phyloP scores from a whole-genome alignment of 495 filamentous ascomycete genomes.

The Aspergillus saccharolyticus region DNA sequence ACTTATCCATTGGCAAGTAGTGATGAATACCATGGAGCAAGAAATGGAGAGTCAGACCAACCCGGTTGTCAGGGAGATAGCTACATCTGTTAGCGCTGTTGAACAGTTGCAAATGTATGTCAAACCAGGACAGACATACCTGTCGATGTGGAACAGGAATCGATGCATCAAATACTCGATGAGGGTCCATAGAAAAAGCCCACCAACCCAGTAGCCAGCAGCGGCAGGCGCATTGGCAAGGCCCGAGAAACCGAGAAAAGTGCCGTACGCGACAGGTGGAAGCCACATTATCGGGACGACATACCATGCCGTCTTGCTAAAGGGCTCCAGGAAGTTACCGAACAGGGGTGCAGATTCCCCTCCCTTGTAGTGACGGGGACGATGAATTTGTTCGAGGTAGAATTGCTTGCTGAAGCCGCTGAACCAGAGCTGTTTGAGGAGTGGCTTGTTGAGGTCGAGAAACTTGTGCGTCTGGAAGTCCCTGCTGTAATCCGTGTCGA shows the following conservation, averaged over 20 bases:
- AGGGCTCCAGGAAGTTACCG: slow-evolving; percentile 94
- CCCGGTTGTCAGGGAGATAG: slow-evolving; percentile 87
- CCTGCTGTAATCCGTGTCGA: slow-evolving; percentile 67
- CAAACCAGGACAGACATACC: slow-evolving; percentile 49
- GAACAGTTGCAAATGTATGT: background rate
- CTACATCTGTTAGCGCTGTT: slow-evolving; percentile 33
- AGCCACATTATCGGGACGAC: slow-evolving; percentile 80
- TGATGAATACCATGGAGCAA: slow-evolving; percentile 96
- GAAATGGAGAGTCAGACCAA: slow-evolving; percentile 87
- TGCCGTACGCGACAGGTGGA: slow-evolving; percentile 72
- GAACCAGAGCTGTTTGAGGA: slow-evolving; percentile 84
- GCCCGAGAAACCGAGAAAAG: slow-evolving; percentile 59
- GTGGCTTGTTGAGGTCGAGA: slow-evolving; percentile 78
- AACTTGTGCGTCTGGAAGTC: slow-evolving; percentile 91
- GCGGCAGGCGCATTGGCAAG: slow-evolving; percentile 40
- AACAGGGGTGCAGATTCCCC: slow-evolving; percentile 91
- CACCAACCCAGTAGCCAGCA: slow-evolving; percentile 55
- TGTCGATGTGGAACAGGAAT: slow-evolving; percentile 89
- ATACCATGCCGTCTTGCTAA: slow-evolving; percentile 93
- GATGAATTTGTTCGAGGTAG: slow-evolving; percentile 93
- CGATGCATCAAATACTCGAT: slow-evolving; percentile 89
- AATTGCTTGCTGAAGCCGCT: slow-evolving; percentile 88
- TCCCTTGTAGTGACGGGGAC: slow-evolving; percentile 89
- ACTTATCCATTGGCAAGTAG: slow-evolving; percentile 97
- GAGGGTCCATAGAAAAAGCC: slow-evolving; percentile 77